Base-by-base conservation (phyloP, 1,284 basidiomycete species). In the Tetrapyrgos nigripes region DNA sequence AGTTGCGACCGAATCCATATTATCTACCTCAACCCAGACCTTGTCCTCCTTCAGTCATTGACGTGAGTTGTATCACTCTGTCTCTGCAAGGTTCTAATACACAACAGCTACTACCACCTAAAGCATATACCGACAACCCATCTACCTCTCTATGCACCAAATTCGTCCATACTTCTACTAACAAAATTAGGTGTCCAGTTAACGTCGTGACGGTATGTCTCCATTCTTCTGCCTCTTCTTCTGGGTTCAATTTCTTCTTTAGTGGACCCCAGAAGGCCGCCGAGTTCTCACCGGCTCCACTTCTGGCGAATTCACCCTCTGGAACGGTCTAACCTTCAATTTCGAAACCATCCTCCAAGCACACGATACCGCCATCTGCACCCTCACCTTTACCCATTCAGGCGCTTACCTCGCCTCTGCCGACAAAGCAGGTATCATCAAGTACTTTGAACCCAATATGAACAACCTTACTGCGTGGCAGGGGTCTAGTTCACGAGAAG, bases 301-400 rank as follows among this genome's bases (percentile, higher is more conserved):
- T 27, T 95, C 92, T 65, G 97, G 97, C 55, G 97, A 99, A 76
- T 98, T 99, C 75, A 98, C 97, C 0, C 85, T 99, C 4, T 99
- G 97, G 97, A 99, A 99, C 69, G 97, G 96, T 19, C 82, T 97
- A 29, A 98, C 97, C 0, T 99, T 98, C 87, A 98, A 99, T 79
- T 99, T 99, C 73, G 97, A 99, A 75, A 98, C 97, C 0, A 98
- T 99, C 68, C 85, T 98, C 44, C 96, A 98, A 76, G 97, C 96
- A 0, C 97, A 99, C 77, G 97, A 99, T 72, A 90, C 91, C 9
- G 92, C 95, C 21, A 94, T 99, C 59, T 93, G 96, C 35, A 86
- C 94, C 0, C 87, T 98, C 71, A 81, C 87, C 9, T 99, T 97
- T 79, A 93, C 92, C 2, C 93, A 97, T 66, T 93, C 94, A 0